Conservation (phyloP, 768 basidiomycete genomes). For the Boletus patriciae region DNA sequence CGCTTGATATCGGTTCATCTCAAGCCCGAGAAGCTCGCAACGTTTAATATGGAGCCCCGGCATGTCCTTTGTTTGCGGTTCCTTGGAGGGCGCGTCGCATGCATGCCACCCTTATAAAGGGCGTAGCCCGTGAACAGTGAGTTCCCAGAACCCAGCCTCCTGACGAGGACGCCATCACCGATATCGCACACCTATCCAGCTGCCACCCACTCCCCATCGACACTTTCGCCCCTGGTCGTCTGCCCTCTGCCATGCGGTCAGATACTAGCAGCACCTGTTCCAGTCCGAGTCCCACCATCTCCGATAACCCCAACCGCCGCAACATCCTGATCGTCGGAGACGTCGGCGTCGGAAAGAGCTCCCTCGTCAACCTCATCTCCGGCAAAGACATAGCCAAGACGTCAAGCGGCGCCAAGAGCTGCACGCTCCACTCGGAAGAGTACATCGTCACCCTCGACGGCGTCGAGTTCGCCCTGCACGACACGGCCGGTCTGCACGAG, state of each 20-base stretch:
- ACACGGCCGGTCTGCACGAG: constrained; percentile 32
- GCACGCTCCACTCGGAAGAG: constrained; percentile 33
- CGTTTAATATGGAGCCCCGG: constrained; percentile 1
- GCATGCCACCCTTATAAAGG: constrained; percentile 15
- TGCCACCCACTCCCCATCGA: background rate
- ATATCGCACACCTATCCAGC: background rate
- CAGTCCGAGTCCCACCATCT: constrained; percentile 14
- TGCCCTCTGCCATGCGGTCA: constrained; percentile 8
- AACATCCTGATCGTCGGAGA: constrained; percentile 32
- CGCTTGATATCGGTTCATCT: background rate
- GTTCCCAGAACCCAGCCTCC: background rate
- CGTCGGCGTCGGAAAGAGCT: constrained; percentile 39
- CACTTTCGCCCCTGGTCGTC: background rate
- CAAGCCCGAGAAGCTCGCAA: constrained; percentile 11
- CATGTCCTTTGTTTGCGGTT: constrained; percentile 12
- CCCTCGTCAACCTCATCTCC: constrained; percentile 41
- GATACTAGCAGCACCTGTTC: constrained; percentile 10
- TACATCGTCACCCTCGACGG: constrained; percentile 23
- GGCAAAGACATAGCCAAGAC: constrained; percentile 26
- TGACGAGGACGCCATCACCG: constrained; percentile 1
- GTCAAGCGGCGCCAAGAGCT: constrained; percentile 34
- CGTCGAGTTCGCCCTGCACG: constrained; percentile 23
- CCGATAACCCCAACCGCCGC: constrained; percentile 14
- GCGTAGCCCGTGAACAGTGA: background rate
- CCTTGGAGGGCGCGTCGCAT: background rate